A percentile compares a stretch with the other conserved stretches of the same genome.
These are phyloP conservation scores for Colletotrichum sp. DNA, from an alignment of 2,329 filamentous ascomycete species.

Conservation along the genomic window DNA sequence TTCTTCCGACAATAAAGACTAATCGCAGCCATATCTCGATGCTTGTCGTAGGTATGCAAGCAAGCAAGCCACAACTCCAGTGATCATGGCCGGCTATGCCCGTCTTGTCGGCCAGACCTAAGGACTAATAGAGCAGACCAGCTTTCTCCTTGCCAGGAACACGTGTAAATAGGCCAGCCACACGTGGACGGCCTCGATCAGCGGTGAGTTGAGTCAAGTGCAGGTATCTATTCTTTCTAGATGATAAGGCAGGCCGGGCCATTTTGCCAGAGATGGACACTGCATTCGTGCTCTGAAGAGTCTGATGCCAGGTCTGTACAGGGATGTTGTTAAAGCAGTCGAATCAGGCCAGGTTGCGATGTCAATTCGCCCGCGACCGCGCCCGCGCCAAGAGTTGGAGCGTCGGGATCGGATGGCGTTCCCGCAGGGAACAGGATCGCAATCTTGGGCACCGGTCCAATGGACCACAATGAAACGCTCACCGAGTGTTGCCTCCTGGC, in stretches of 20 bases:
- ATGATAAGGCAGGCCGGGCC: background rate
- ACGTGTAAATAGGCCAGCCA: background rate
- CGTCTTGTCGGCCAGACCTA: background rate
- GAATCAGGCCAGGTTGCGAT: background rate
- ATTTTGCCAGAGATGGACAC: background rate
- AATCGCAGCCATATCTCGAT: background rate
- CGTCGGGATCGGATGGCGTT: background rate
- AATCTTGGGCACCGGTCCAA: background rate
- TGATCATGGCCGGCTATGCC: background rate
- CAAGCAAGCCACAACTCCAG: background rate
- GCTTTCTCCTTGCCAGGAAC: background rate
- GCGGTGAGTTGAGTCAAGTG: background rate
- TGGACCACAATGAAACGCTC: background rate
- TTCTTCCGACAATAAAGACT: background rate
- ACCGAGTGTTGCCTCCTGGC: background rate
- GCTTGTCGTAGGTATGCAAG: background rate
- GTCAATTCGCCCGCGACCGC: background rate
- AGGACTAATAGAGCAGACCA: background rate
- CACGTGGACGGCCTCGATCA: background rate
- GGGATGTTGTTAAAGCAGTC: background rate
- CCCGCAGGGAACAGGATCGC: background rate
- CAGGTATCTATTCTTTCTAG: background rate
- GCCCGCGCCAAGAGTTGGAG: background rate
- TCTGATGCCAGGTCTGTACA: background rate
- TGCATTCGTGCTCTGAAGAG: background rate